phyloP scores from a whole-genome alignment of 176 grass and related monocot genomes.

The Oryza brachyantha region DNA sequence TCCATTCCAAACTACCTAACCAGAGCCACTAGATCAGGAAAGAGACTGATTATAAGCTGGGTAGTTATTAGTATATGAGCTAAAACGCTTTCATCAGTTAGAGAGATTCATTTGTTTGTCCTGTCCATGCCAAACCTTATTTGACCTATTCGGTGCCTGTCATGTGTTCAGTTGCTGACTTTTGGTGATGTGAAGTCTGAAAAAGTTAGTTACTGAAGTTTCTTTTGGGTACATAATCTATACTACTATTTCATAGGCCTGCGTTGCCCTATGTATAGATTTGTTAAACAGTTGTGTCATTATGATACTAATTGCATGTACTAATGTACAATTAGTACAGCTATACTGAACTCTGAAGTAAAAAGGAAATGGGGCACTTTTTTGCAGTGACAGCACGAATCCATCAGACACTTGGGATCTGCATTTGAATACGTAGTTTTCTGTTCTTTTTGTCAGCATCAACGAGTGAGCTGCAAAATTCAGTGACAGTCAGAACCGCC shows the following conservation, averaged over 20 bases:
- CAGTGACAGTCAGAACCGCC: background rate
- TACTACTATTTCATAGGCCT: background rate
- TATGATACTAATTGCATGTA: background rate
- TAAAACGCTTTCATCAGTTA: background rate
- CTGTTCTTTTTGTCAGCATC: background rate
- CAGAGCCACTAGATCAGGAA: background rate
- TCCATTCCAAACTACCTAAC: constrained; percentile 10
- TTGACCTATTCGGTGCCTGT: background rate
- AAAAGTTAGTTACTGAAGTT: background rate
- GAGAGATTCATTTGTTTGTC: background rate
- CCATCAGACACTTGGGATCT: background rate
- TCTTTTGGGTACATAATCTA: background rate
- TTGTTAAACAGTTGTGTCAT: background rate
- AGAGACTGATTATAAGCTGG: background rate
- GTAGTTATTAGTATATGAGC: background rate
- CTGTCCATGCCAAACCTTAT: background rate
- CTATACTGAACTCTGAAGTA: background rate
- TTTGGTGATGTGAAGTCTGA: background rate
- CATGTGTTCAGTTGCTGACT: background rate
- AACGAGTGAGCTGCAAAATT: background rate
- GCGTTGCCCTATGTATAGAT: background rate
- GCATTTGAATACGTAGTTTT: background rate
- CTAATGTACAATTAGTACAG: no score
- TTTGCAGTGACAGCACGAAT: background rate
- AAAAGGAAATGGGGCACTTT: background rate